phyloP scores from a whole-genome alignment of 345 rosid species.

The Populus davidiana region DNA sequence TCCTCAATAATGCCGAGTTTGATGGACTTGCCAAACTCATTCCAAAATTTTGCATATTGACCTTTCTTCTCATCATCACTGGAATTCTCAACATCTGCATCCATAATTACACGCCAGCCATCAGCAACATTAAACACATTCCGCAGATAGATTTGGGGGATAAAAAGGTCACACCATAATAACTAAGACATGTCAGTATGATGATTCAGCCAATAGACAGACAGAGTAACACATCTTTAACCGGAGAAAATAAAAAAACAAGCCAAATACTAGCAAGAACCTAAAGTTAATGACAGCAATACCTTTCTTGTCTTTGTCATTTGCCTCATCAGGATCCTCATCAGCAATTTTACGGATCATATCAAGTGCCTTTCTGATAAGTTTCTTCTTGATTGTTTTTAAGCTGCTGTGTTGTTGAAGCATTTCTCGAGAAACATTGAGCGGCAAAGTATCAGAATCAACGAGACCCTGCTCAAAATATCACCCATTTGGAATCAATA shows the following conservation, averaged over 20 bases:
- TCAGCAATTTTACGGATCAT: slow-evolving; percentile 87
- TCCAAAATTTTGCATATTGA: slow-evolving; percentile 91
- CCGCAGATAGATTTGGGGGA: neutral
- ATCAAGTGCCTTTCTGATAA: slow-evolving; percentile 92
- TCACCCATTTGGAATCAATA: slow-evolving; percentile 4
- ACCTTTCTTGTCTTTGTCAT: slow-evolving; percentile 80
- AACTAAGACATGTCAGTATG: too few relatives aligned
- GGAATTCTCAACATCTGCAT: slow-evolving; percentile 60
- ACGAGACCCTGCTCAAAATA: slow-evolving; percentile 79
- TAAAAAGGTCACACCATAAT: neutral
- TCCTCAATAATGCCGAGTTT: slow-evolving; percentile 96
- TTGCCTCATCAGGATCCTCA: slow-evolving; percentile 83
- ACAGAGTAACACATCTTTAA: neutral
- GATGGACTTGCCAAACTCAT: slow-evolving; percentile 94
- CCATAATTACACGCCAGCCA: neutral
- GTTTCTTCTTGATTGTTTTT: slow-evolving; percentile 96
- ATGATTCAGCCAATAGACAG: too few relatives aligned
- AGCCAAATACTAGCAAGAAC: neutral
- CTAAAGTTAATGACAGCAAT: neutral
- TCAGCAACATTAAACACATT: neutral
- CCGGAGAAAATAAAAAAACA: neutral
- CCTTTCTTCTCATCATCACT: slow-evolving; percentile 80
- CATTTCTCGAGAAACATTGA: slow-evolving; percentile 96
- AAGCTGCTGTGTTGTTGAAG: slow-evolving; percentile 94
- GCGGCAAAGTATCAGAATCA: slow-evolving; percentile 92